These are phyloP conservation scores for Areca catechu DNA, from an alignment of 176 grass and related monocot species.

Conservation along the genomic window DNA sequence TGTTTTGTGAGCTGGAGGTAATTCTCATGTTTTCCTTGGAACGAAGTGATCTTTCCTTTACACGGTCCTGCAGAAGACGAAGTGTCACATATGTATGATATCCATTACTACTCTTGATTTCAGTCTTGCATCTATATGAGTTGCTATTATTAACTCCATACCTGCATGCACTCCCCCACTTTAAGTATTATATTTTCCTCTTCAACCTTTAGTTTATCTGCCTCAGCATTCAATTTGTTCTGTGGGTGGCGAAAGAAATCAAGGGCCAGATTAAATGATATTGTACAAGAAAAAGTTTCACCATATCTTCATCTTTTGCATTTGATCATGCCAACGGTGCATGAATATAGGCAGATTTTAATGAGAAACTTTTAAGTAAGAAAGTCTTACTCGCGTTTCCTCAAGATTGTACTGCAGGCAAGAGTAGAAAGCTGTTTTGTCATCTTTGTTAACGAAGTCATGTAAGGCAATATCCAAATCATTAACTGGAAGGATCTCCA, in stretches of 20 bases:
- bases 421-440: conserved; percentile 52
- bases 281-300: neutral
- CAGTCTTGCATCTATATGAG: neutral
- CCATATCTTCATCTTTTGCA: too few species aligned
- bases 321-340: neutral
- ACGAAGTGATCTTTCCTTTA: conserved; percentile 48
- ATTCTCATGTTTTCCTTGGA: conserved; percentile 32
- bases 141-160: conserved; percentile 9
- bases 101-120: neutral
- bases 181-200: conserved; percentile 40
- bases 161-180: conserved; percentile 83
- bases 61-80: conserved; percentile 22
- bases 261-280: conserved; percentile 1
- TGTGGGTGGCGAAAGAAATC: conserved; percentile 27
- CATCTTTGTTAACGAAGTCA: conserved; percentile 66
- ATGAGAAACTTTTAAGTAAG: neutral
- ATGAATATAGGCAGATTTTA: neutral
- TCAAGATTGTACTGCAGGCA: conserved; percentile 41
- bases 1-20: conserved; percentile 32
- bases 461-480: conserved; percentile 63
- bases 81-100: conserved; percentile 10
- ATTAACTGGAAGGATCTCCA: conserved; percentile 44
- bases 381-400: conserved; percentile 43
- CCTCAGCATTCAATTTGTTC: conserved; percentile 32
- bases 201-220: conserved; percentile 24